Percentiles rank a stretch among this genome's conserved stretches.
These are phyloP conservation scores for Pseudogymnoascus sp. DNA, from an alignment of 2,329 filamentous ascomycete species.

Conservation along the genomic window DNA sequence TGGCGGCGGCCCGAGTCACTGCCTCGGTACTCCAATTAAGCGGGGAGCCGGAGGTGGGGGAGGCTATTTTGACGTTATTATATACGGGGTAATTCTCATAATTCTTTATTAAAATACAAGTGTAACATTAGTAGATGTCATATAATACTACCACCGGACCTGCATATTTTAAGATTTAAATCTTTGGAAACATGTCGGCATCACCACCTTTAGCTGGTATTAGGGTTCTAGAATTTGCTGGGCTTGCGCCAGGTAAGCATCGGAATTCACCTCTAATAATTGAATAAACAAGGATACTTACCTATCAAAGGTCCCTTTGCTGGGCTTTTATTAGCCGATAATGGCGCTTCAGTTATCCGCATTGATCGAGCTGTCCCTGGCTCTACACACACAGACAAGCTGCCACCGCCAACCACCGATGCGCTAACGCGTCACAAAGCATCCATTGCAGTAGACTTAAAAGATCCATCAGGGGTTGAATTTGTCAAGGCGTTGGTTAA, in stretches of 20 bases:
- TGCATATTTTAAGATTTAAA: neutral
- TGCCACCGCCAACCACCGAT: slow-evolving; percentile 55
- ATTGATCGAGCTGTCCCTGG: slow-evolving; percentile 61
- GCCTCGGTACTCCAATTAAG: slow-evolving; percentile 3
- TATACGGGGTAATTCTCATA: neutral
- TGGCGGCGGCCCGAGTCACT: neutral
- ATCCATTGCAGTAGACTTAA: slow-evolving; percentile 75
- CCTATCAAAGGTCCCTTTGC: slow-evolving; percentile 68
- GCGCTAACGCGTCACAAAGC: slow-evolving; percentile 73
- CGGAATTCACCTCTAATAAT: neutral
- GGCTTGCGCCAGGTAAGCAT: slow-evolving; percentile 49
- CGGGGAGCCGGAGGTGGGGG: neutral
- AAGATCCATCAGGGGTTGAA: slow-evolving; percentile 54
- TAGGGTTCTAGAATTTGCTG: slow-evolving; percentile 61
- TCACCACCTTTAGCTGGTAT: slow-evolving; percentile 47
- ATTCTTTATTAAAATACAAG: neutral
- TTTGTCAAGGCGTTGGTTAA: slow-evolving; percentile 61
- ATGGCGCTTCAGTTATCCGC: slow-evolving; percentile 80
- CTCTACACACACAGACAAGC: slow-evolving; percentile 33
- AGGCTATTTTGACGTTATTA: neutral
- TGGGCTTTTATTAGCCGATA: slow-evolving; percentile 81
- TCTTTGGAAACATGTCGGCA: slow-evolving; percentile 20
- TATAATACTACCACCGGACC: neutral
- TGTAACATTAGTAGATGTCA: neutral
- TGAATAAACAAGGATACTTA: slow-evolving; percentile 8